phyloP scores from a whole-genome alignment of 2,329 filamentous ascomycete species.

The Trichoderma sp. region DNA sequence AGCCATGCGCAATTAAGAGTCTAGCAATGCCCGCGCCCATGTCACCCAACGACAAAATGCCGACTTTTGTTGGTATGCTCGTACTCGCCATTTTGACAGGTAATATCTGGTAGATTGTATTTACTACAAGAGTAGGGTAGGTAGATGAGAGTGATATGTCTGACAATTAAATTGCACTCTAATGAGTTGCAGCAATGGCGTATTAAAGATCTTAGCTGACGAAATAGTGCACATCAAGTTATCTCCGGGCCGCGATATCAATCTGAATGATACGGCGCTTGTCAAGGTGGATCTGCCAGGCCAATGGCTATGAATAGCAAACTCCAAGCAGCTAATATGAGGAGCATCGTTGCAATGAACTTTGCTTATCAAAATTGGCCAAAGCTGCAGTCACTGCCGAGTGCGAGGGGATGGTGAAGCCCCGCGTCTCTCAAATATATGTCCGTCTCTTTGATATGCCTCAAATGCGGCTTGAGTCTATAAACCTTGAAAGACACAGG shows the following conservation, averaged over 20 bases:
- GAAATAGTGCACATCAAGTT: neutral
- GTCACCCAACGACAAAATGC: conserved; percentile 52
- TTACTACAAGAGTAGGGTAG: neutral
- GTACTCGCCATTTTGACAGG: neutral
- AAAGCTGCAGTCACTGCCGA: neutral
- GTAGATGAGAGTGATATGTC: neutral
- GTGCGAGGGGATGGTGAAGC: neutral
- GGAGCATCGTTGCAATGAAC: neutral
- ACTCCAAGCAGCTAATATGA: neutral
- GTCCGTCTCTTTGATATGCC: neutral
- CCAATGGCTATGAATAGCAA: neutral
- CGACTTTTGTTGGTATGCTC: conserved; percentile 35
- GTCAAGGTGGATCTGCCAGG: neutral
- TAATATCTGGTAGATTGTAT: neutral
- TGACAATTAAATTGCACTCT: neutral
- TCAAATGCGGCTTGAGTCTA: neutral
- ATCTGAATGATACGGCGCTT: neutral
- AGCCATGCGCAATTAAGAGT: conserved; percentile 46
- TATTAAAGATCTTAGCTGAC: neutral
- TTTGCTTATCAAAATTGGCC: neutral
- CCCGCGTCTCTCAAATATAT: neutral
- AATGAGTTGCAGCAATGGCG: conserved; percentile 5
- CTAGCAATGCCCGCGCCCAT: conserved; percentile 53
- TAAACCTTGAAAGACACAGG: neutral
- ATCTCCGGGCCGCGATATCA: neutral